Base-by-base conservation (phyloP, 805 yeast species). In the Saccharomycopsis malanga region DNA sequence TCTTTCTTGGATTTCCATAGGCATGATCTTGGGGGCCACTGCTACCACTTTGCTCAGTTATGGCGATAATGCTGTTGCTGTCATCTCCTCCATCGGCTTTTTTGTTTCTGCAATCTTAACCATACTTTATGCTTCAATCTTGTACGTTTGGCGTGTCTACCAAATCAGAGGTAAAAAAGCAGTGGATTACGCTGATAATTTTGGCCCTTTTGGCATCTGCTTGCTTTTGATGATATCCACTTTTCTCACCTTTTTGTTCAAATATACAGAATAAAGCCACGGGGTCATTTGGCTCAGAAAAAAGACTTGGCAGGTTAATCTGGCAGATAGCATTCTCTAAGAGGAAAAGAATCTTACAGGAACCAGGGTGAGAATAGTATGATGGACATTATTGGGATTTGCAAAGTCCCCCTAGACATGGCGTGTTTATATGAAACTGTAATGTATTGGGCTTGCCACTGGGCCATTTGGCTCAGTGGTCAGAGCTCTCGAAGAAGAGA, bases 1-100 rank as follows among this genome's bases (percentile, higher is more conserved):
- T 60, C 71, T 93, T 53, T 78, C 94, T 35, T 93, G 98, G 98
- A 68, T 91, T 47, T 89, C 95, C 35, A 87, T 93, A 56, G 86
- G 93, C 6, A 77, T 93, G 71, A 71, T 91, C 37, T 71, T 93
- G 48, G 88, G 93, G 38, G 94, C 91, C 41, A 84, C 95, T 35
- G 94, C 96, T 1, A 84, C 88, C 6, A 76, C 95, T 0, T 72
- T 93, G 56, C 70, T 91, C 56, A 84, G 86, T 54, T 93, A 83
- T 65, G 98, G 98, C 54, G 80, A 81, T 53, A 68, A 70, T 15
- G 57, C 61, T n/a, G 71, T 83, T 6, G 79, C 94, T 0, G 72
- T 88, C 57, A 72, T 86, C 37, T 93, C 96, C 0, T 81, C 96
- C 1, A 71, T 87, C 45, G 94, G 94, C 14, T 93, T 93, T 66